Evolutionary conservation across 164 flowering plant genomes (phyloP).

Genomic region (Nymphaea thermarum): DNA sequence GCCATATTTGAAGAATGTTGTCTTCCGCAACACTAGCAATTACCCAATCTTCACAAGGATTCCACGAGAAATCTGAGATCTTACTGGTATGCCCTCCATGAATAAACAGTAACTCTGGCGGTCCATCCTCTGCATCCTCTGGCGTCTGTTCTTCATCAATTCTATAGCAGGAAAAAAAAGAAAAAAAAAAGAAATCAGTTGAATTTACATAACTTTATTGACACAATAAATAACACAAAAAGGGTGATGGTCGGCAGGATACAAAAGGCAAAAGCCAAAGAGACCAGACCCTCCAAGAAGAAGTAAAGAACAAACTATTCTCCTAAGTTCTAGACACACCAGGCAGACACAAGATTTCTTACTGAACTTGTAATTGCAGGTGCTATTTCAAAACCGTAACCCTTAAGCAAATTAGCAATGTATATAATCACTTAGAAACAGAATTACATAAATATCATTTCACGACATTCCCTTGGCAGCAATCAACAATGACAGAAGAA

Average conservation of each 20-base stretch:
- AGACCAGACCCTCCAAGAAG: too few relatives aligned
- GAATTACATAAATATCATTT: too few relatives aligned
- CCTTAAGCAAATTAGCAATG: too few relatives aligned
- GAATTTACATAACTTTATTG: too few relatives aligned
- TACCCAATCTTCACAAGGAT: constrained; percentile 97
- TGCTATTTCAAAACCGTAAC: too few relatives aligned
- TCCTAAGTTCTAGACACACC: not conserved
- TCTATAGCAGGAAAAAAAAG: constrained; percentile 22
- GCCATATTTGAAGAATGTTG: constrained; percentile 96
- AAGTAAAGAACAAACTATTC: not conserved
- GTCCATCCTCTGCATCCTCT: constrained; percentile 97
- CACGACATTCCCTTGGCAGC: too few relatives aligned
- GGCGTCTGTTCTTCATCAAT: constrained; percentile 90
- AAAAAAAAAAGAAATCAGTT: not conserved
- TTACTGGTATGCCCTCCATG: constrained; percentile 99
- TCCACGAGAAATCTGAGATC: constrained; percentile 98
- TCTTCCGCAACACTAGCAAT: constrained; percentile 95
- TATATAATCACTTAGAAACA: too few relatives aligned
- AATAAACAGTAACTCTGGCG: constrained; percentile 90
- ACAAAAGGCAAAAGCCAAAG: too few relatives aligned
- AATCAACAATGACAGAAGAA: not conserved
- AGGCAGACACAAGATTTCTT: too few relatives aligned
- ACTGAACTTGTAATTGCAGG: too few relatives aligned
- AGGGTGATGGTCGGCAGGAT: too few relatives aligned
- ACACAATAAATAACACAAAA: too few relatives aligned